A percentile compares a stretch with the other conserved stretches of the same genome.
phyloP scores from a whole-genome alignment of 192 early-diverging fungal genomes.

The Coemansia sp. region DNA sequence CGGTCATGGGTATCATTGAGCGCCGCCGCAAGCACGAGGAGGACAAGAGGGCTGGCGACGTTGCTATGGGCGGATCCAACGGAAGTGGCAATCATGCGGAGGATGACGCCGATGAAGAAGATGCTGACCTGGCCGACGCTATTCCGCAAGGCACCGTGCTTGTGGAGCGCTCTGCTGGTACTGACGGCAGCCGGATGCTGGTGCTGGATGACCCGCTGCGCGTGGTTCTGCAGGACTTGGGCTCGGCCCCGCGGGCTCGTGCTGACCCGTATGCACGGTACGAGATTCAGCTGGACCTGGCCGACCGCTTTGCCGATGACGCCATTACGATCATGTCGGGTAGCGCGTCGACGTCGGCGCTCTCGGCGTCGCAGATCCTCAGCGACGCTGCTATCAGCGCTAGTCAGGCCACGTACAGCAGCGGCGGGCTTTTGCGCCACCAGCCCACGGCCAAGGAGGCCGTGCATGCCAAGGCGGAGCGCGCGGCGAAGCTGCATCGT shows the following conservation, averaged over 20 bases:
- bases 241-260: constrained; percentile 55
- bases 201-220: constrained; percentile 63
- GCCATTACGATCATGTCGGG: constrained; percentile 56
- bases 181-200: constrained; percentile 38
- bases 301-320: constrained; percentile 63
- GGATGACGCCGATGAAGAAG: constrained; percentile 43
- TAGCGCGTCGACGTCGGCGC: constrained; percentile 47
- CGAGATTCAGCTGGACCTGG: constrained; percentile 53
- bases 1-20: constrained; percentile 52
- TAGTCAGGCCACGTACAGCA: constrained; percentile 48
- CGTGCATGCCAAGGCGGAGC: constrained; percentile 55
- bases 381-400: constrained; percentile 54
- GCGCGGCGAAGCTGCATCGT: constrained; percentile 60
- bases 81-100: neutral
- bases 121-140: constrained; percentile 45
- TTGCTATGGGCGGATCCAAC: neutral
- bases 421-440: constrained; percentile 46
- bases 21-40: constrained; percentile 46
- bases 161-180: constrained; percentile 41
- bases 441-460: constrained; percentile 55
- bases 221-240: constrained; percentile 69
- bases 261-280: constrained; percentile 50
- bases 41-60: constrained; percentile 15
- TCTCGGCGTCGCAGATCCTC: constrained; percentile 54
- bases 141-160: constrained; percentile 54